Evolutionary conservation across 169 alveolate species (phyloP).

Genomic region (Plasmodium chabaudi): DNA sequence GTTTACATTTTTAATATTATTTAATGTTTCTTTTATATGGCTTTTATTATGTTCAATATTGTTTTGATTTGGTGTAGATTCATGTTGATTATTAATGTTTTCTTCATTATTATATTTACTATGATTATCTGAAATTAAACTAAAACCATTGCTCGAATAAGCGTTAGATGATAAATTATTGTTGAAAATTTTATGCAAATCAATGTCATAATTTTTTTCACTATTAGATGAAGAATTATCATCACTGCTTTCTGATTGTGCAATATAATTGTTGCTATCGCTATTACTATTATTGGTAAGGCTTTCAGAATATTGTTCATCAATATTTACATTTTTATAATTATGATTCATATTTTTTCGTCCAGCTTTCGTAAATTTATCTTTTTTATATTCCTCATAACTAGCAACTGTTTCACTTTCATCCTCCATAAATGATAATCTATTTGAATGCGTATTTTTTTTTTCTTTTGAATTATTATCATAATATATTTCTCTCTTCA

Average conservation of each 20-base stretch:
- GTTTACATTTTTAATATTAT: constrained; percentile 48
- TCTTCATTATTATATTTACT: neutral
- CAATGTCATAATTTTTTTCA: constrained; percentile 16
- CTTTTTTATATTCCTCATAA: constrained; percentile 17
- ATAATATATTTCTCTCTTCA: constrained; percentile 59
- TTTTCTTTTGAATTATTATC: constrained; percentile 11
- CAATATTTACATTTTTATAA: neutral
- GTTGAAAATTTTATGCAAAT: constrained; percentile 40
- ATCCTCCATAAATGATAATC: constrained; percentile 16
- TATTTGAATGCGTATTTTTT: constrained; percentile 14
- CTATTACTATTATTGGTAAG: neutral
- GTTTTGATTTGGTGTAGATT: neutral
- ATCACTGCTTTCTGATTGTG: neutral
- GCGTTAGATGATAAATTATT: constrained; percentile 2
- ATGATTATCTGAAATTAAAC: neutral
- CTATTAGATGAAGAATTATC: neutral
- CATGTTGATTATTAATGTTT: neutral
- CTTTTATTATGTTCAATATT: neutral
- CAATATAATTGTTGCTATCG: neutral
- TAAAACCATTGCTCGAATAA: neutral
- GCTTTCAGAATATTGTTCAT: neutral
- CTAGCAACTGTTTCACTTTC: constrained; percentile 29
- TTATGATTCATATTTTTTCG: neutral
- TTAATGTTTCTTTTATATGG: constrained; percentile 47
- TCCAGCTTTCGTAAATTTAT: neutral